Evolutionary conservation across 2,329 filamentous ascomycete species (phyloP), one percentile per base, ranked within the genome.

Genomic region (Penicillium sp.): DNA sequence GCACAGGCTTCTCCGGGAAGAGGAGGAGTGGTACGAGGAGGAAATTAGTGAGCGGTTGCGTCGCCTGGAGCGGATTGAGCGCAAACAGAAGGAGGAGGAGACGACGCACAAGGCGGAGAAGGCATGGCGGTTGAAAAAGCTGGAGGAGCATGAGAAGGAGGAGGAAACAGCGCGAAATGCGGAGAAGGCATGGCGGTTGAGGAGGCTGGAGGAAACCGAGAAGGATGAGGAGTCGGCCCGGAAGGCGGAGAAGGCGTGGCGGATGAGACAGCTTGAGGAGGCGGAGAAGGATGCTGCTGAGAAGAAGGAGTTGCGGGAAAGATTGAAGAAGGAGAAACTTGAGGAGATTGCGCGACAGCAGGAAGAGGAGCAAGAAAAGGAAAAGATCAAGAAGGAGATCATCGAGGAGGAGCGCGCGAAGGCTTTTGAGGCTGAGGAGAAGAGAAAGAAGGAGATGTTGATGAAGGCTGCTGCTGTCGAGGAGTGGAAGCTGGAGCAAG

Each of bases 321-420:
- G 68, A 49, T 54, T 74, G 23, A 49, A 56, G 8, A 47, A 59
- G 46, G 54, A 61, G 39, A 62, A 67, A 26, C 53, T 62, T 33
- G 69, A 70, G 50, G 69, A 73, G 46, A 63, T 72, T 2, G 69
- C 70, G 35, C 65, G 69, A 42, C 69, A 72, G 56, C 67, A 73
- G 21, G 71, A 75, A 21, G 72, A 79, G 54, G 77, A 79, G 57
- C 75, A 79, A 49, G 78, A 81, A 57, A 77, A 81, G 43, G 78
- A 81, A 37, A 70, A 65, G 9, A 62, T 76, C 25, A 72, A 67
- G 58, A 66, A 71, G 54, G 64, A 64, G 56, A 60, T 75, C 19
- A 58, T 63, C n/a, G 73, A 72, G 19, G 81, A 85, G 64, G 76
- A 85, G 53, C 67, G 66, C 4, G 63, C 67, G 27, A 77, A 79